Conservation (phyloP, 805 yeast genomes). For the Hanseniaspora pseudoguilliermondii region DNA sequence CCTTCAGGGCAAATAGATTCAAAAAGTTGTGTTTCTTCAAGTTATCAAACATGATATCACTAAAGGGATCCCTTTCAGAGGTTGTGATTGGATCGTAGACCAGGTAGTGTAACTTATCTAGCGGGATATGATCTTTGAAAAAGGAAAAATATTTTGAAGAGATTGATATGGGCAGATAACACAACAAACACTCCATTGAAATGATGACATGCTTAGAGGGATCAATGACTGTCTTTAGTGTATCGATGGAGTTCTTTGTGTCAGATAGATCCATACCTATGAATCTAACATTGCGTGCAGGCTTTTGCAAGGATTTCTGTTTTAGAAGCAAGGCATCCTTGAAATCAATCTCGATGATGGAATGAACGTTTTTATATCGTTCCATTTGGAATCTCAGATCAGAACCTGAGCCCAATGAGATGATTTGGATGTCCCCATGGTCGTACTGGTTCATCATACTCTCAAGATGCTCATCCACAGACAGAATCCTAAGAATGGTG, state of each 20-base stretch:
- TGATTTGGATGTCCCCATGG: not conserved
- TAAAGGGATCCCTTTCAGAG: not conserved
- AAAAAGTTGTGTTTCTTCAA: not conserved
- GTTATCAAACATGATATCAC: slow-evolving; percentile 5
- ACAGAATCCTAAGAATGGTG: slow-evolving; percentile 4
- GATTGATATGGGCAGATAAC: not conserved
- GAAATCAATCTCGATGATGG: slow-evolving; percentile 5
- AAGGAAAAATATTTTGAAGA: not conserved
- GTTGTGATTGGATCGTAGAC: slow-evolving; percentile 4
- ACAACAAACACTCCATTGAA: slow-evolving; percentile 7
- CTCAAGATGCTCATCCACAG: not conserved
- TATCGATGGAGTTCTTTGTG: not conserved
- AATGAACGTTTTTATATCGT: not conserved
- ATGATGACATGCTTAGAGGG: not conserved
- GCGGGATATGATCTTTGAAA: not conserved
- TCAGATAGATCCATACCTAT: not conserved
- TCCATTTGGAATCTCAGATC: slow-evolving; percentile 6
- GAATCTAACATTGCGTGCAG: not conserved
- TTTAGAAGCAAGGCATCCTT: not conserved
- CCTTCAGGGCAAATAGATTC: not conserved
- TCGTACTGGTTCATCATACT: not conserved
- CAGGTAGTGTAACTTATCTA: not conserved
- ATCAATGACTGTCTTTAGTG: not conserved
- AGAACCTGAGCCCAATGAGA: slow-evolving; percentile 9
- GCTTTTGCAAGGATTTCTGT: not conserved